Base-by-base conservation (phyloP, 2,329 filamentous ascomycete genomes). In the Orbilia oligospora region DNA sequence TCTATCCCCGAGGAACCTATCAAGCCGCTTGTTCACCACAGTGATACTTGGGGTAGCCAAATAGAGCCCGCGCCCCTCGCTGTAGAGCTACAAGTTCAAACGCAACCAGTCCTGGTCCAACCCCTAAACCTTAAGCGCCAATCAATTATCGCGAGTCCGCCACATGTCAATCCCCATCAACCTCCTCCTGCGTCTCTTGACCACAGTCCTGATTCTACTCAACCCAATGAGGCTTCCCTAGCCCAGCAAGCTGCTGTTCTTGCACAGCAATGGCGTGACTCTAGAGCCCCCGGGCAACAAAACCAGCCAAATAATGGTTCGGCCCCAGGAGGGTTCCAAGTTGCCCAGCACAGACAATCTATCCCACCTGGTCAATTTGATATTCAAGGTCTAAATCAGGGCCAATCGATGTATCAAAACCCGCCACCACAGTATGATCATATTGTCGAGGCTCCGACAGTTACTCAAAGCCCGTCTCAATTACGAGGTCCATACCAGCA, bases 181-280 rank as follows among this genome's bases (percentile, higher is more conserved):
- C 33, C 68, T 2, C 33, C 68, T 2, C 44, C 44, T 14, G 38
- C 10, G 1, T 14, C 56, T 9, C 16, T 44, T 10, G 55, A 24
- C 22, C 46, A 68, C 3, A 55, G 41, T 22, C 27, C 55, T 20
- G 68, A 72, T 46, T 65, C 75, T 20, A 44, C 68, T 14, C 53
- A 55, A 22, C 46, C 64, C 16, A 78, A 68, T 22, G 75, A 72
- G 24, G 61, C 68, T 24, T 63, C 48, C 27, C 22, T 78, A 14
- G 75, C 75, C 14, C 75, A 78, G 18, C 75, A 78, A 22, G 75
- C 75, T 53, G 75, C 75, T n/a, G 53, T 78, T n/a, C 56, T 78
- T 9, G 75, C 75, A 18, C 49, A 71, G 22, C 75, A 78, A 41
- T 78, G 75, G 75, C 18, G 22, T n/a, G 53, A 72, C 14, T 56